A percentile compares a stretch with the other conserved stretches of the same genome.
Evolutionary conservation across 768 basidiomycete species (phyloP).

Genomic region (Psilocybe cyanescens): DNA sequence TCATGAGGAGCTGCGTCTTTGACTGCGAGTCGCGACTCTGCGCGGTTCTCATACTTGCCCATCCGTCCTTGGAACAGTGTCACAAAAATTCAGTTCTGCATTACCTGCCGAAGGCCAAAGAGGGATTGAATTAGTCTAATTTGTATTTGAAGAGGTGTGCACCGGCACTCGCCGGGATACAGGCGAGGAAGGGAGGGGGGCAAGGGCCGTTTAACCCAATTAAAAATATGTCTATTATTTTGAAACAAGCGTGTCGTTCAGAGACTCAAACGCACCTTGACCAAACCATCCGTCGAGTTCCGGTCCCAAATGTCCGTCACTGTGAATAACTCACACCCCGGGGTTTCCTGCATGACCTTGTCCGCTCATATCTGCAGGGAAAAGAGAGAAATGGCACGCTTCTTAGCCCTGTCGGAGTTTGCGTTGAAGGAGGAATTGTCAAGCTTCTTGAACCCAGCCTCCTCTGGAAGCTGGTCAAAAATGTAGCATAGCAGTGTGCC

Average conservation of each 20-base stretch:
- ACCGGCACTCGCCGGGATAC: too few species aligned
- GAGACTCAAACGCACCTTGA: slow-evolving; percentile 37
- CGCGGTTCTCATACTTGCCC: too few species aligned
- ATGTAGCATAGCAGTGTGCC: slow-evolving; percentile 95
- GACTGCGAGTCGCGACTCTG: too few species aligned
- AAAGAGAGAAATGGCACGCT: not conserved
- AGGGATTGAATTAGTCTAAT: too few species aligned
- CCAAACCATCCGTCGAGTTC: not conserved
- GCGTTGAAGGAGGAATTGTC: slow-evolving; percentile 68
- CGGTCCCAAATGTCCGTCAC: not conserved
- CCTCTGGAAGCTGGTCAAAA: slow-evolving; percentile 84
- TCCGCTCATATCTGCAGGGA: not conserved
- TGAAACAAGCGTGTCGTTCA: slow-evolving; percentile 45
- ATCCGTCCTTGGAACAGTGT: too few species aligned
- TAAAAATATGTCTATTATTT: too few species aligned
- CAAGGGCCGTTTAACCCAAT: too few species aligned
- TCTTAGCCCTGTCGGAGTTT: slow-evolving; percentile 64
- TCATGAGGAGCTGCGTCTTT: too few species aligned
- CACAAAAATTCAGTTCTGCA: too few species aligned
- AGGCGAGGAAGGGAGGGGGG: too few species aligned
- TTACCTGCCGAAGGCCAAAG: too few species aligned
- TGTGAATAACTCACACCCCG: not conserved
- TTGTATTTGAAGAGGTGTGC: too few species aligned
- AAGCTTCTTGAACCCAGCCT: slow-evolving; percentile 60
- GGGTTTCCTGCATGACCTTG: not conserved